Base-by-base conservation (phyloP, 148 eudicot genomes). In the Pouteria glomerata region DNA sequence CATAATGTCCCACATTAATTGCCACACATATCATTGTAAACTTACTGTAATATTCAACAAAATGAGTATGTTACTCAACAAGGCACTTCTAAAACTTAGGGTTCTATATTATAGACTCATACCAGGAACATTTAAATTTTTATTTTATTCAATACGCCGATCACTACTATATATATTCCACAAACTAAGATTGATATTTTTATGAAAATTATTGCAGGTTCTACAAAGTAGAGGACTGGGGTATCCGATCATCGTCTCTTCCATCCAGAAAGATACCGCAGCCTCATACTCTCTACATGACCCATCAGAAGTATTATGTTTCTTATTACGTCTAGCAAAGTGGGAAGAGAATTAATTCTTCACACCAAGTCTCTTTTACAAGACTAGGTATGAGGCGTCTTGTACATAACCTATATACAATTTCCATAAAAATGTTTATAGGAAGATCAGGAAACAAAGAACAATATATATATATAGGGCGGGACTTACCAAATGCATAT, bases 251-350 rank as follows among this genome's bases (percentile, higher is more conserved):
- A 69, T 88, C 7, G 98, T 93, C 10, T 83, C 98, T 0, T 74
- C 76, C 2, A 85, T 55, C 15, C 90, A 90, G 15, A 93, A 83
- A 71, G 89, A 86, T 0, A 91, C 96, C 0, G 63, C 42, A 37
- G 98, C 96, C 24, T 76, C 82, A 14, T 73, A 88, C 77, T 91
- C 98, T 3, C 80, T 94, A 7, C 82, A 81, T 0, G 91, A 87
- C 65, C 86, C 98, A 11, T 82, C 91, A 0, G 96, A 94, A 76
- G 98, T 94, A 19, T 44, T 86, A 7, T 66, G 65, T 0, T 94
- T 89, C 84, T 76, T 89, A 76, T 41, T 33, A 39, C 78, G 82
- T 33, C 57, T 94, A 30, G 83, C 91, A 1, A 82, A 58, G 59
- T 84, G 88, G 86, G 68, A 68, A 66, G 76, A 79, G 35, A 77